Evolutionary conservation across 2,329 filamentous ascomycete genomes (phyloP), one percentile per base, ranked within the genome.

Genomic region (Allantophomopsis cytisporea): DNA sequence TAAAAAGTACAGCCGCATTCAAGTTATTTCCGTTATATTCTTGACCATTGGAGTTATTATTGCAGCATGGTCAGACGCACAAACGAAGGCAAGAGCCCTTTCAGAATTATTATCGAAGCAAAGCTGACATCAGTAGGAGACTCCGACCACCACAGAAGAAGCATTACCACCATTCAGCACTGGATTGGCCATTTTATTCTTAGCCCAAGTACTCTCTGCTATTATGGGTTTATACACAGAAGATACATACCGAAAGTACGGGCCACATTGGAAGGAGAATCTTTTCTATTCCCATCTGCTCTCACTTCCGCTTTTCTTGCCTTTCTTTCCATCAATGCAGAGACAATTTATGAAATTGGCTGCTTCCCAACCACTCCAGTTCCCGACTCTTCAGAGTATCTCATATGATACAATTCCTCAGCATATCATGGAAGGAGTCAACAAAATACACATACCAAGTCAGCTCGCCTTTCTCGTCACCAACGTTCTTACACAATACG

Each of bases 191-290:
- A 82, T 98, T 38, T 73, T 98, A 13, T 83, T 94, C 35, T 58
- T 93, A 31, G 91, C 91, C 1, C 91, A 98, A 61, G 62, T 94
- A 4, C 71, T 96, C 16, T 93, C 87, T 7, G 87, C 91, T 16
- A 82, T 88, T 53, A 95, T 96, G 81, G 91, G 91, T 4, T 73
- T 95, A 21, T 96, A 94, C 57, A 89, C 89, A 0, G 88, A 98
- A 58, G 78, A 87, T 48, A 85, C 88, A 1, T 98, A 96, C 63
- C 73, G 73, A 42, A 73, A 71, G 41, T 87, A 94, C 58, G 87
- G 88, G 5, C 83, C 83, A 21, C 82, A 91, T 58, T 96, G 91
- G 86, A 83, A 81, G 50, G 91, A 96, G 59, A 94, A 94, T 48
- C 70, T 98, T 11, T 96, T 98, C 64, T 98, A 96, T 64, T 93